Percentiles rank a stretch among this genome's conserved stretches.
These are phyloP conservation scores for Eucalyptus regnans DNA, from an alignment of 345 rosid species.

Conservation along the genomic window DNA sequence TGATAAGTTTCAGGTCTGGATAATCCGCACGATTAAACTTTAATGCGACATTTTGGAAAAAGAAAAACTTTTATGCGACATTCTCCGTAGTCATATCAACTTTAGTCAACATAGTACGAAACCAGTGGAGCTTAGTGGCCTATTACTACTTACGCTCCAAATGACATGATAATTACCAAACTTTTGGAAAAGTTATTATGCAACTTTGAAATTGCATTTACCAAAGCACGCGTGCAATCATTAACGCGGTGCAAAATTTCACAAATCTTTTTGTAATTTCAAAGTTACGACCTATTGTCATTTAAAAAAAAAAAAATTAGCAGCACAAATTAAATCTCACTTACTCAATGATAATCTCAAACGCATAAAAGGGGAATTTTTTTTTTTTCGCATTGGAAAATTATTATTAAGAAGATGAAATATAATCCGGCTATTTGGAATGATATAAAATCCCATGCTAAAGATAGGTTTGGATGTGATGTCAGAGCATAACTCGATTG, in stretches of 20 bases:
- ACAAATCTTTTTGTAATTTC: not conserved
- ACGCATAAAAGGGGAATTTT: not conserved
- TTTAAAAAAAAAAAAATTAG: not conserved
- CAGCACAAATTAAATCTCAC: not conserved
- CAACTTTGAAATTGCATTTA: not conserved
- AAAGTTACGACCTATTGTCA: not conserved
- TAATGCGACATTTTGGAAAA: not conserved
- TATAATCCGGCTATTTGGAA: not conserved
- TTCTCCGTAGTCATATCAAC: not conserved
- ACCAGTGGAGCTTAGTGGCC: not conserved
- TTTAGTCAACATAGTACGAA: not conserved
- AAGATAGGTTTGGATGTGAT: not conserved
- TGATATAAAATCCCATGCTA: not conserved
- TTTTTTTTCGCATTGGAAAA: not conserved
- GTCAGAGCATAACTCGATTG: accelerated
- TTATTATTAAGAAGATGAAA: not conserved
- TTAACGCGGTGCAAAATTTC: not conserved
- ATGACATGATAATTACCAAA: not conserved
- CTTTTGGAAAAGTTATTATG: not conserved
- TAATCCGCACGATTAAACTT: not conserved
- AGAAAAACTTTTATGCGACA: not conserved
- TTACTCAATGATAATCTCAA: not conserved
- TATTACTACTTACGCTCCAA: not conserved
- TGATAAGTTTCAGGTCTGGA: not conserved
- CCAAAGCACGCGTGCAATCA: not conserved